These are phyloP conservation scores for Sarcomyxa edulis DNA, from an alignment of 768 basidiomycete genomes.

Conservation along the genomic window DNA sequence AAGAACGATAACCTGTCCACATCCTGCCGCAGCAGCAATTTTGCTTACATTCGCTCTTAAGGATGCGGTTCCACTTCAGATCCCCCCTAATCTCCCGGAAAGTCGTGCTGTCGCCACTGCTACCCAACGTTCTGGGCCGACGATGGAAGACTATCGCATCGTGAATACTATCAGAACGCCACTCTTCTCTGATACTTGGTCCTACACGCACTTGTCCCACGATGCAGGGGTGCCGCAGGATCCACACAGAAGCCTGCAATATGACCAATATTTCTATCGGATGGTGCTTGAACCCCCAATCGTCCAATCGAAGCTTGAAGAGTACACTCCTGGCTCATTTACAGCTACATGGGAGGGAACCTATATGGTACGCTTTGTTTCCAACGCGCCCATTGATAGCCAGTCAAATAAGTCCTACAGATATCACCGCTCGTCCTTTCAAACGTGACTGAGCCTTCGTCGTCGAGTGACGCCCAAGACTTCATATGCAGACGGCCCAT, in stretches of 20 bases:
- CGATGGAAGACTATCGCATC: conserved; percentile 43
- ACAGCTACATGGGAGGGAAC: conserved; percentile 58
- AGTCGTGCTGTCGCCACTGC: conserved; percentile 41
- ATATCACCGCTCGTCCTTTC: conserved; percentile 7
- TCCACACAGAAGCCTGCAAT: conserved; percentile 26
- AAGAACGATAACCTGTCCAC: conserved; percentile 22
- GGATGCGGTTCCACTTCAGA: conserved; percentile 35
- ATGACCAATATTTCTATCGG: conserved; percentile 32
- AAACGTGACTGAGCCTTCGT: conserved; percentile 6
- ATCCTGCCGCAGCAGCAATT: conserved; percentile 39
- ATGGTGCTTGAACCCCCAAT: conserved; percentile 17
- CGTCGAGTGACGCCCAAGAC: conserved; percentile 9
- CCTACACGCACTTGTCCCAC: conserved; percentile 5
- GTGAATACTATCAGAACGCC: conserved; percentile 39
- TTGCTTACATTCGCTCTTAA: conserved; percentile 48
- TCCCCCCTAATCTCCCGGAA: conserved; percentile 47
- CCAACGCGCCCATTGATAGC: conserved; percentile 2
- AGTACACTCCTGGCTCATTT: conserved; percentile 39
- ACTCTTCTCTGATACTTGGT: conserved; percentile 40
- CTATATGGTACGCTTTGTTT: conserved; percentile 39
- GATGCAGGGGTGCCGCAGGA: conserved; percentile 12
- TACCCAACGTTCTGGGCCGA: conserved; percentile 43
- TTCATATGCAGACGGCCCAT: conserved; percentile 43
- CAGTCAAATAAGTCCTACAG: conserved; percentile 3
- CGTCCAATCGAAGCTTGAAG: conserved; percentile 17